Evolutionary conservation across 805 yeast species (phyloP).

Genomic region (Suhomyces canberraensis): DNA sequence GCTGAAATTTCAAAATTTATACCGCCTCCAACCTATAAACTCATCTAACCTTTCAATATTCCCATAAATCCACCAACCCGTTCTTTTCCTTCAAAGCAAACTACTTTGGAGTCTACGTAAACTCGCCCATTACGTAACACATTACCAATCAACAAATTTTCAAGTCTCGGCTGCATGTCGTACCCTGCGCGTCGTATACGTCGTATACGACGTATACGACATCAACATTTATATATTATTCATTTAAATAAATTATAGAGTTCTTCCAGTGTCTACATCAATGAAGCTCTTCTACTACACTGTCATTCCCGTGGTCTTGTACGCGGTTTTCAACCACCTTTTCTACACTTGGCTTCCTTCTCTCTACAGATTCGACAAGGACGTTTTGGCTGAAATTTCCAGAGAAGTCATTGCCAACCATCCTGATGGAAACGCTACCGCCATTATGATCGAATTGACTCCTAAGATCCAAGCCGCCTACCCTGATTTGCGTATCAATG

Average conservation of each 20-base stretch:
- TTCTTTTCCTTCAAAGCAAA: too few relatives aligned
- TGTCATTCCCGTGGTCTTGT: constrained; percentile 24
- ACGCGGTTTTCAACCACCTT: constrained; percentile 35
- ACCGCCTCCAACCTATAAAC: too few relatives aligned
- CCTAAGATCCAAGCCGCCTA: constrained; percentile 57
- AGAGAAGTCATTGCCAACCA: constrained; percentile 51
- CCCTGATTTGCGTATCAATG: constrained; percentile 66
- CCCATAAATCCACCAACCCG: too few relatives aligned
- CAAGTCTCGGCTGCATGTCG: too few relatives aligned
- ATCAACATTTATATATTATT: neutral
- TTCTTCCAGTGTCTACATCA: too few relatives aligned
- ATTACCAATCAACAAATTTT: too few relatives aligned
- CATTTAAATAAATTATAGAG: too few relatives aligned
- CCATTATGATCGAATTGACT: constrained; percentile 60
- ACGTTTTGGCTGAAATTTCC: constrained; percentile 55
- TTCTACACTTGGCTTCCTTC: constrained; percentile 67
- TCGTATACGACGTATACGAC: neutral
- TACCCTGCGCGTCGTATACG: too few relatives aligned
- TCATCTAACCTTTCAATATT: too few relatives aligned
- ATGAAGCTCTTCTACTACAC: constrained; percentile 27
- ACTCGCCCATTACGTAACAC: too few relatives aligned
- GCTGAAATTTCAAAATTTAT: too few relatives aligned
- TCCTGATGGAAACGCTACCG: constrained; percentile 59
- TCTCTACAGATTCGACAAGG: constrained; percentile 68
- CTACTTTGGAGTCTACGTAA: too few relatives aligned